Conservation (phyloP, 2,329 filamentous ascomycete genomes). For the Pyricularia sp. region DNA sequence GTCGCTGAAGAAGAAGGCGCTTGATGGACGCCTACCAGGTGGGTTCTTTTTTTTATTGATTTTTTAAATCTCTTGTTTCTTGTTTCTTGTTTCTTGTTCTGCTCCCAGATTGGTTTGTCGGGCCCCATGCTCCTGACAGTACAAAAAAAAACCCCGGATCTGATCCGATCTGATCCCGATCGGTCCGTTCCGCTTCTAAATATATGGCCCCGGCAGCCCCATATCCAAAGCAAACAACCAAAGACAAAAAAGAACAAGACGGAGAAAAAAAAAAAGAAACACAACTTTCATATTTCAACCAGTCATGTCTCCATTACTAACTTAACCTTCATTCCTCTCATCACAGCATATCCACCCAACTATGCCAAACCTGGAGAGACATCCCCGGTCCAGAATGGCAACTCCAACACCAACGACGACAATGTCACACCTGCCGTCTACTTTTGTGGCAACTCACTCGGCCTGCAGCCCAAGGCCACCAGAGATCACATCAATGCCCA, state of each 20-base stretch:
- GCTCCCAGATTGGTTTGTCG: background rate
- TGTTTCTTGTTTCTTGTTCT: no score
- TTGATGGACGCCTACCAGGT: constrained; percentile 37
- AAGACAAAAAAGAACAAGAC: background rate
- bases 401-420: constrained; percentile 37
- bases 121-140: background rate
- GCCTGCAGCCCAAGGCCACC: constrained; percentile 67
- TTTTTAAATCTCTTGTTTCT: no score
- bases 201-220: no score
- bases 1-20: constrained; percentile 56
- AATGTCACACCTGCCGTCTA: constrained; percentile 54
- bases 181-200: background rate
- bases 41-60: background rate
- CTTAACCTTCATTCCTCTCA: background rate
- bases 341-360: constrained; percentile 5
- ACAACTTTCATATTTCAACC: background rate
- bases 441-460: constrained; percentile 84
- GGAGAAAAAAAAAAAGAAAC: background rate
- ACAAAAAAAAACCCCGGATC: background rate
- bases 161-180: background rate
- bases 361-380: background rate
- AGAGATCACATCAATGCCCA: constrained; percentile 60
- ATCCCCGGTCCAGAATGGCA: background rate
- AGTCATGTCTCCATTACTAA: no score
- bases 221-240: no score